Conservation (phyloP, 306 rosid species). For the Calophaca sinica region DNA sequence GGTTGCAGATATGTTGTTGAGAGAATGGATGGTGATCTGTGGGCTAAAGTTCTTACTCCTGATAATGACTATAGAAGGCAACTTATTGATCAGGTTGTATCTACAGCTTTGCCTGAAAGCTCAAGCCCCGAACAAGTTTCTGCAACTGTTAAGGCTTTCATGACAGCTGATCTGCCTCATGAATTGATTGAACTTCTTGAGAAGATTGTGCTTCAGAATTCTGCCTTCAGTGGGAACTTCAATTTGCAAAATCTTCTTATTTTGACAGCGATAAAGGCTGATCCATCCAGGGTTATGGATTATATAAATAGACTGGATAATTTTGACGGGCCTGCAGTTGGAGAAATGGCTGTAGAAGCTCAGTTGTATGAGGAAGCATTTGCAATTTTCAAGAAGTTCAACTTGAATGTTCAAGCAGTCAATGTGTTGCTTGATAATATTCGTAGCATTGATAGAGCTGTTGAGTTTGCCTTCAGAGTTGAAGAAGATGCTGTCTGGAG, state of each 20-base stretch:
- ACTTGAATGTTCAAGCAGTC: slow-evolving; percentile 97
- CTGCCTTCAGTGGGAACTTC: slow-evolving; percentile 98
- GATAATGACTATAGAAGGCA: slow-evolving; percentile 94
- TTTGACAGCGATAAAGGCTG: slow-evolving; percentile 98
- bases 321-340: slow-evolving; percentile 98
- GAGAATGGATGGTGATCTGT: slow-evolving; percentile 94
- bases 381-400: slow-evolving; percentile 97
- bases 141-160: slow-evolving; percentile 98
- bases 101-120: slow-evolving; percentile 99
- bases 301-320: slow-evolving; percentile 94
- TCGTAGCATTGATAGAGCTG: slow-evolving; percentile 93
- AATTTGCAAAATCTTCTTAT: slow-evolving; percentile 96
- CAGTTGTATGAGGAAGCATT: slow-evolving; percentile 93
- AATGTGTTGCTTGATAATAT: slow-evolving; percentile 89
- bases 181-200: slow-evolving; percentile 99
- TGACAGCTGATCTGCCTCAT: slow-evolving; percentile 99
- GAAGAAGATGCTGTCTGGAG: slow-evolving; percentile 99
- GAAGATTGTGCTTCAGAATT: slow-evolving; percentile 98
- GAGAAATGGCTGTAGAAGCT: slow-evolving; percentile 98
- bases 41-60: slow-evolving; percentile 93
- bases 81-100: slow-evolving; percentile 98
- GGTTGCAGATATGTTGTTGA: slow-evolving; percentile 93
- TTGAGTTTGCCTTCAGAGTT: slow-evolving; percentile 98
- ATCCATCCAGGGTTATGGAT: slow-evolving; percentile 99
- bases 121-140: slow-evolving; percentile 99